A percentile compares a stretch with the other conserved stretches of the same genome.
Conservation (phyloP, 192 early-diverging fungal species). For the Backusella tarrabulga region DNA sequence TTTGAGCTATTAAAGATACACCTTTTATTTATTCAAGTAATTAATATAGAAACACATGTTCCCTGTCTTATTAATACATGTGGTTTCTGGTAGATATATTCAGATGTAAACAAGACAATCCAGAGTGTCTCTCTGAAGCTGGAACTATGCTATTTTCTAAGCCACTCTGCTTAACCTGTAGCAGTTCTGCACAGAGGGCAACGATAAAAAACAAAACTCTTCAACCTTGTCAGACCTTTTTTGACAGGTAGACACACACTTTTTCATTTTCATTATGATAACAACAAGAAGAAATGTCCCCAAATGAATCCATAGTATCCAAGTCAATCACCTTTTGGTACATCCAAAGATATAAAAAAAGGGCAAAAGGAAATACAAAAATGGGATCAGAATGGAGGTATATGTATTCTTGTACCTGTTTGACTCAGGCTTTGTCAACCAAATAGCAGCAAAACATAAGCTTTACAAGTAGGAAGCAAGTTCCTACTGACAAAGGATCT, state of each 20-base stretch:
- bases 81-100: no score
- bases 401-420: conserved; percentile 12
- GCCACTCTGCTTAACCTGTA: background rate
- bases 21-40: no score
- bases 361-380: background rate
- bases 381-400: conserved; percentile 10
- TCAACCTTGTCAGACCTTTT: no score
- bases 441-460: conserved; percentile 5
- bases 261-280: background rate
- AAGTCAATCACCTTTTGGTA: background rate
- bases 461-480: background rate
- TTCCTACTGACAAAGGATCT: conserved; percentile 17
- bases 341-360: background rate
- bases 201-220: no score
- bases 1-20: no score
- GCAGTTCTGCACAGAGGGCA: no score
- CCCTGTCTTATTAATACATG: no score
- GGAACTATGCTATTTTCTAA: background rate
- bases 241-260: background rate
- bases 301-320: background rate
- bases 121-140: no score
- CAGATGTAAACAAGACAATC: no score
- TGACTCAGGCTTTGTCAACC: conserved; percentile 14
- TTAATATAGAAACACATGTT: no score
- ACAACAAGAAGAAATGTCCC: background rate